phyloP scores from a whole-genome alignment of 306 rosid species.

The Vicia sativa region DNA sequence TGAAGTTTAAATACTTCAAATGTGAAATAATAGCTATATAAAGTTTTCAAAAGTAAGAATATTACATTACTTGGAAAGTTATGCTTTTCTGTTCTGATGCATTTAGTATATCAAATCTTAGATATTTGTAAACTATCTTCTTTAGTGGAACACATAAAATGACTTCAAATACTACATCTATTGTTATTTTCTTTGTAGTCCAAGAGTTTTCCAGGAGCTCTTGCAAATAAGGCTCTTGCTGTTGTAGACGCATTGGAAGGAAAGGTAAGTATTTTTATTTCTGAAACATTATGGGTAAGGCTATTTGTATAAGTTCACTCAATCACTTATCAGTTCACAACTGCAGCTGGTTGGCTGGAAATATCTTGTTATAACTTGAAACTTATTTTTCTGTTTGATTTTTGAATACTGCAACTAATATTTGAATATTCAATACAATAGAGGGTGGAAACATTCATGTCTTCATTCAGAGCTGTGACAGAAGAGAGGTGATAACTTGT shows the following conservation, averaged over 20 bases:
- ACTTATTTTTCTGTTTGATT: conserved; percentile 3
- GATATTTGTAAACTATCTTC: conserved; percentile 27
- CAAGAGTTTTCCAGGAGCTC: conserved; percentile 73
- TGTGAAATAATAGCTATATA: conserved; percentile 1
- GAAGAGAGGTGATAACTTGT: conserved; percentile 84
- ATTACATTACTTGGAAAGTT: conserved; percentile 30
- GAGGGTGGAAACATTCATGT: conserved; percentile 74
- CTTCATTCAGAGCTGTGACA: conserved; percentile 65
- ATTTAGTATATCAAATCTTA: conserved; percentile 18
- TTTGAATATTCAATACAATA: conserved; percentile 54
- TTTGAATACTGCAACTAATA: conserved; percentile 25
- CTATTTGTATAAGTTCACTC: conserved; percentile 19
- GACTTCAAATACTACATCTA: conserved; percentile 31
- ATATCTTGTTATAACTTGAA: conserved; percentile 11
- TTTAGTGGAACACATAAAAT: conserved; percentile 30
- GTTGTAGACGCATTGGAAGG: conserved; percentile 94
- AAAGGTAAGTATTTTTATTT: conserved; percentile 63
- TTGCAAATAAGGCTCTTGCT: conserved; percentile 66
- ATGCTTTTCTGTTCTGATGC: conserved; percentile 8
- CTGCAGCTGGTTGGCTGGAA: conserved; percentile 28
- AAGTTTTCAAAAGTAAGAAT: background rate
- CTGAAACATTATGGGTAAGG: conserved; percentile 21
- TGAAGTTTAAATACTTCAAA: background rate
- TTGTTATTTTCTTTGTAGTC: conserved; percentile 55
- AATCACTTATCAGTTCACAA: background rate